Evolutionary conservation across 805 yeast genomes (phyloP).

Genomic region (Vanderwaltozyma verrucispora): DNA sequence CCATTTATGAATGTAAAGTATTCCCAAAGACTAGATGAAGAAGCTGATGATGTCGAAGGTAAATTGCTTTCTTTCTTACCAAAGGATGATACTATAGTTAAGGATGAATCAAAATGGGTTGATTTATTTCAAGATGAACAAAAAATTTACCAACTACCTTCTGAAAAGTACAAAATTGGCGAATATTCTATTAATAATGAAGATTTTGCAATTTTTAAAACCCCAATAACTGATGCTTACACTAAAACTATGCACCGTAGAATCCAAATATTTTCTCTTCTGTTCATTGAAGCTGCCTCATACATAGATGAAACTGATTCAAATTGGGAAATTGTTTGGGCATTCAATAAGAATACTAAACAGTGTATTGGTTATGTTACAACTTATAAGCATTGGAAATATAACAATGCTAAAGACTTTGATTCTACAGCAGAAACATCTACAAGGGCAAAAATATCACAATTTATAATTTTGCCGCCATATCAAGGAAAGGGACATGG

Average conservation of each 20-base stretch:
- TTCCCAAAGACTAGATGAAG: constrained; percentile 39
- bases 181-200: constrained; percentile 31
- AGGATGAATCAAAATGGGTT: constrained; percentile 63
- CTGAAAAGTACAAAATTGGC: constrained; percentile 25
- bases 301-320: constrained; percentile 69
- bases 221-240: constrained; percentile 24
- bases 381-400: constrained; percentile 74
- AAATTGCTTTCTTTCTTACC: constrained; percentile 54
- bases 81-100: constrained; percentile 39
- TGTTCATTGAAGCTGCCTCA: constrained; percentile 91
- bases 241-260: constrained; percentile 49
- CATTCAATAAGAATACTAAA: constrained; percentile 29
- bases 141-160: constrained; percentile 32
- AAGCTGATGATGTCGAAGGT: constrained; percentile 48
- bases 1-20: constrained; percentile 62
- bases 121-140: constrained; percentile 42
- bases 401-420: constrained; percentile 42
- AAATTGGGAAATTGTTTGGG: constrained; percentile 68
- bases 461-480: constrained; percentile 76
- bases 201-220: constrained; percentile 41
- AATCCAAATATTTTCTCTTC: constrained; percentile 66
- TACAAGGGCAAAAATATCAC: constrained; percentile 70
- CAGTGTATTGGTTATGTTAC: constrained; percentile 73
- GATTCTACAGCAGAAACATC: constrained; percentile 31
- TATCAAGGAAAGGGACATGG: constrained; percentile 73